Evolutionary conservation across 2,329 filamentous ascomycete genomes (phyloP), one percentile per base, ranked within the genome.

Genomic region (Penicillium corylophilum): DNA sequence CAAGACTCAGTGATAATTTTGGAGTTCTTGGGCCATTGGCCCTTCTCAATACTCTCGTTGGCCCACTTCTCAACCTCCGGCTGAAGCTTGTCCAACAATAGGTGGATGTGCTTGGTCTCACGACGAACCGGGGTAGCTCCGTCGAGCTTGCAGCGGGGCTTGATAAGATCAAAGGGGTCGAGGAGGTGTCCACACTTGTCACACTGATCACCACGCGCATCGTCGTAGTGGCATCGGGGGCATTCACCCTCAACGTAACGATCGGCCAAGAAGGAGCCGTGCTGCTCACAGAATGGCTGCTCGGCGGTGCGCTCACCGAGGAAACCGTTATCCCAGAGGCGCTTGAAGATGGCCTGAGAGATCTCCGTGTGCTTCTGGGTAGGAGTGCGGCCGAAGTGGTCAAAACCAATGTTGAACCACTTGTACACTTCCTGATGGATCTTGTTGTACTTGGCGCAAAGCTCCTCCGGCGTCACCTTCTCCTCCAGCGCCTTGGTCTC

Each of bases 401-500:
- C 93, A 69, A 97, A 97, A 52, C 83, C 86, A 67, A 97, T 93
- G 68, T 91, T 85, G 77, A 99, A 99, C 90, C 93, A 96, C 71
- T 95, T 83, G 74, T 97, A 97, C 60, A 96, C 88, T 44, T 88
- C 89, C 64, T 90, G 85, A 75, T 96, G 93, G 53, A 95, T 85
- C 64, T 84, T 85, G 76, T 95, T 89, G 78, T 95, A 96, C 77
- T 96, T 95, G 74, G 89, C 84, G 77, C 93, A 96, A 12, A 97
- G 84, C 68, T 92, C 82, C 64, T 88, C 81, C 20, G 93, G 91
- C 12, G 87, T 90, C 57, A 91, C 79, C 13, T 87, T 87, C 70
- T 94, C 90, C 71, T 95, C 90, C 36, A 96, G 83, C 4, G 93
- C 93, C 77, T 95, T 96, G 23, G 93, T 96, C 75, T 96, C 93